Percentiles rank a stretch among this genome's conserved stretches.
Conservation (phyloP, 2,329 filamentous ascomycete genomes). For the Alternaria hordeiaustralica region DNA sequence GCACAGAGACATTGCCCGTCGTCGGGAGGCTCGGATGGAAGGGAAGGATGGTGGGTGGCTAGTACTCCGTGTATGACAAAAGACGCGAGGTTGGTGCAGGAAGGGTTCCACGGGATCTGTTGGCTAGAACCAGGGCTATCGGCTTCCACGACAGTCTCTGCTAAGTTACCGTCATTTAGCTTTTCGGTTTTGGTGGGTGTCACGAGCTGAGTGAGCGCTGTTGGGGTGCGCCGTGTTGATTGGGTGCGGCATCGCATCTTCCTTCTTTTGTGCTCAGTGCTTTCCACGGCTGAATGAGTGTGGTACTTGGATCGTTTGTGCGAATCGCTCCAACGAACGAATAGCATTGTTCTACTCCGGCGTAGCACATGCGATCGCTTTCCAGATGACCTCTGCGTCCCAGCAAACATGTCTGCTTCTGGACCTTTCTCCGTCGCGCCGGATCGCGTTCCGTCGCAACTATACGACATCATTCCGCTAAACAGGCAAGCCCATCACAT, state of each 20-base stretch:
- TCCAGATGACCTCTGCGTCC: constrained; percentile 7
- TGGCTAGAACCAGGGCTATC: constrained; percentile 15
- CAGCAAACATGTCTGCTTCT: constrained; percentile 7
- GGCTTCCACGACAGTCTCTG: constrained; percentile 1
- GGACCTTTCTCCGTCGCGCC: not conserved
- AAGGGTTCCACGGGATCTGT: constrained; percentile 9
- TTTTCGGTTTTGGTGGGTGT: constrained; percentile 3
- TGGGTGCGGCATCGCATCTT: not conserved
- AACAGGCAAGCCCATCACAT: not conserved
- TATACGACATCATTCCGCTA: not conserved
- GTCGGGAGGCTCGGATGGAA: constrained; percentile 1
- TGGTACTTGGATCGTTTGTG: not conserved
- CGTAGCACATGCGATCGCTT: not conserved
- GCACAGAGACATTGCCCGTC: constrained; percentile 5
- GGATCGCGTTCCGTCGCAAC: not conserved
- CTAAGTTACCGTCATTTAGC: constrained; percentile 8
- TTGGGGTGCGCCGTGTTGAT: constrained; percentile 1
- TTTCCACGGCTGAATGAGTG: constrained; percentile 6
- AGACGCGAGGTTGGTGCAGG: not conserved
- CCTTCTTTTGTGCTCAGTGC: not conserved
- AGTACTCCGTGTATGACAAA: not conserved
- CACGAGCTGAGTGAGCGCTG: constrained; percentile 5
- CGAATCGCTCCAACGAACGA: constrained; percentile 3
- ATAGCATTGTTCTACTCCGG: not conserved
- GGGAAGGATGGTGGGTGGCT: constrained; percentile 4